Base-by-base conservation (phyloP, 1,284 basidiomycete species). In the Flammula alnicola region DNA sequence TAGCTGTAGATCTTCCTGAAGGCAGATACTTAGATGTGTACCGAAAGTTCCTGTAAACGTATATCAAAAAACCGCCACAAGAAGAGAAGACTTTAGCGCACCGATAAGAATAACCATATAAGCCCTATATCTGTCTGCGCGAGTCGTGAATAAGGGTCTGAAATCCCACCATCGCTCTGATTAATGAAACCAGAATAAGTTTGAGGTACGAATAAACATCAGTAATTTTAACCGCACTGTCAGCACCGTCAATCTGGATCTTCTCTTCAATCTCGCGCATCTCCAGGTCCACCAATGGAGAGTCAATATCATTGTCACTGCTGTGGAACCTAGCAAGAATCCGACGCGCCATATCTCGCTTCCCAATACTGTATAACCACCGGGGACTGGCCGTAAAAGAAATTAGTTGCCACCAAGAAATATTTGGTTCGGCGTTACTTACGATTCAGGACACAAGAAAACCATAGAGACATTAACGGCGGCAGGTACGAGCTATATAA, bases 161-260 rank as follows among this genome's bases (percentile, higher is more conserved):
- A 79, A 81, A 59, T 83, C 79, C 79, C 79, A 83, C 72, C 73
- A 81, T 14, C 59, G 60, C 52, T 77, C 76, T 78, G 14, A 16
- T 31, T 7, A 23, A n/a, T n/a, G n/a, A n/a, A n/a, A n/a, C n/a
- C n/a, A n/a, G n/a, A n/a, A n/a, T n/a, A n/a, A n/a, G n/a, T n/a
- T n/a, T n/a, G n/a, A n/a, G n/a, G n/a, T n/a, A n/a, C n/a, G n/a
- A n/a, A 19, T 25, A n/a, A 41, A 50, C 25, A 29, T 11, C n/a
- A 17, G 3, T 8, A 33, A 65, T n/a, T n/a, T n/a, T n/a, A n/a
- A n/a, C n/a, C 71, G 29, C 49, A 77, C 73, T 76, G 56, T 76
- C 74, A 23, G 54, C 64, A n/a, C 75, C 76, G 44, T 74, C 71
- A 17, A 78, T 54, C 20, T 65, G 55, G 48, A 81, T 74, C 54